Evolutionary conservation across 345 rosid species (phyloP).

Genomic region (Ailanthus altissimus): DNA sequence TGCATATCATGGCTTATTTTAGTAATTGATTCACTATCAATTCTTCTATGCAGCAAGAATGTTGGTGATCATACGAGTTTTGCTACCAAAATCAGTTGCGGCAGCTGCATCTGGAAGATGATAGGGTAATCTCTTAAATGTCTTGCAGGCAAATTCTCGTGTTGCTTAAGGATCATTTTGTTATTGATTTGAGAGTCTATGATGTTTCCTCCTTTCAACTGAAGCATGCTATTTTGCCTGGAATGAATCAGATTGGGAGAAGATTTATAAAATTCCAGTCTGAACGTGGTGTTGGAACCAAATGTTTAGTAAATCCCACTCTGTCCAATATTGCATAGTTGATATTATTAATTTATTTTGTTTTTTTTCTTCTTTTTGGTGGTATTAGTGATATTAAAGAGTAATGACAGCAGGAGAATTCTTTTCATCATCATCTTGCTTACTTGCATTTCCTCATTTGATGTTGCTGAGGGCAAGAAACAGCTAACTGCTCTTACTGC

Average conservation of each 20-base stretch:
- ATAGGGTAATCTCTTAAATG: slow-evolving; percentile 46
- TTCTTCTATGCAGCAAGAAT: slow-evolving; percentile 74
- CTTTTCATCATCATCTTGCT: neutral
- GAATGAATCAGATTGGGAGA: neutral
- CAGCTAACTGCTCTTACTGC: neutral
- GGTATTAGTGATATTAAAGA: neutral
- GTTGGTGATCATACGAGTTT: slow-evolving; percentile 98
- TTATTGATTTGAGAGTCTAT: neutral
- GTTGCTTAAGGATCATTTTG: neutral
- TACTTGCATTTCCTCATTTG: neutral
- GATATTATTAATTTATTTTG: no score
- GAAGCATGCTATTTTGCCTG: neutral
- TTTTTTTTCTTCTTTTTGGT: neutral
- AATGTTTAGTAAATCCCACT: neutral
- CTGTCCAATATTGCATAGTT: neutral
- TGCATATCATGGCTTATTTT: neutral
- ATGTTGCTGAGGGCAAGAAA: neutral
- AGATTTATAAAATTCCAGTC: neutral
- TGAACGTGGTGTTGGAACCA: neutral
- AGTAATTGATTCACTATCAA: neutral
- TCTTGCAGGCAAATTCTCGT: slow-evolving; percentile 1
- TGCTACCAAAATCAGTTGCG: slow-evolving; percentile 61
- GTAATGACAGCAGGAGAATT: neutral
- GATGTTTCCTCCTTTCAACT: neutral
- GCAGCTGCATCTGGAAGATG: slow-evolving; percentile 76